Conservation (phyloP, 768 basidiomycete species). For the Gelatoporia subvermispora region DNA sequence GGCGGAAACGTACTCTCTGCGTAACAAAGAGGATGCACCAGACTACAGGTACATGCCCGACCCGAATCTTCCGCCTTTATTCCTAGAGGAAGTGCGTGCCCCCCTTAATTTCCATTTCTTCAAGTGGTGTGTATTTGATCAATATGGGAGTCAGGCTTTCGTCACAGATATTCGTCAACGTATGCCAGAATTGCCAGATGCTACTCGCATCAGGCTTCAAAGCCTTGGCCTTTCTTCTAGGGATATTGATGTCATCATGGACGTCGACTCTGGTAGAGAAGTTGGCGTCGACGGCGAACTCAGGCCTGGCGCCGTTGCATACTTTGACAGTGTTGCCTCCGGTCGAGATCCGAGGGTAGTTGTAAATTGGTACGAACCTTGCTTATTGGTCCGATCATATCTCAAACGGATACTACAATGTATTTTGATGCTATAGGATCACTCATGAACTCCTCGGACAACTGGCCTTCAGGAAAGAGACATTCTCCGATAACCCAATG, state of each 20-base stretch:
- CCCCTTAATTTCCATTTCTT: neutral
- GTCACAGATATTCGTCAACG: constrained; percentile 43
- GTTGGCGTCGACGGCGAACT: constrained; percentile 57
- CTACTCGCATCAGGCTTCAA: constrained; percentile 54
- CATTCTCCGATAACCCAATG: constrained; percentile 56
- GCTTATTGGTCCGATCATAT: neutral
- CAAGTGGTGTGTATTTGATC: neutral
- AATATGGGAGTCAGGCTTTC: constrained; percentile 45
- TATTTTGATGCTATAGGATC: constrained; percentile 51
- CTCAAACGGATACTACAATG: neutral
- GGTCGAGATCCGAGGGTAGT: constrained; percentile 63
- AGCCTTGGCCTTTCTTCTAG: constrained; percentile 49
- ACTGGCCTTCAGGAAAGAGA: constrained; percentile 52
- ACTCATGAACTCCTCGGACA: constrained; percentile 84
- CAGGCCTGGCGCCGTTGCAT: constrained; percentile 55
- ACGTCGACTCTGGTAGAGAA: constrained; percentile 61
- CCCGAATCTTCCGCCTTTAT: constrained; percentile 78
- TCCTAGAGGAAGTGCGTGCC: constrained; percentile 37
- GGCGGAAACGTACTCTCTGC: constrained; percentile 74
- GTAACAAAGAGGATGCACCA: constrained; percentile 90
- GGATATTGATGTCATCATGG: constrained; percentile 73
- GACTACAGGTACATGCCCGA: constrained; percentile 99
- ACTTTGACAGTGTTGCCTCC: constrained; percentile 70
- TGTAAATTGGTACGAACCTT: constrained; percentile 71
- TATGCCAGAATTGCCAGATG: constrained; percentile 77